These are phyloP conservation scores for Dendrobium catenatum DNA, from an alignment of 106 monocot genomes.

Conservation along the genomic window DNA sequence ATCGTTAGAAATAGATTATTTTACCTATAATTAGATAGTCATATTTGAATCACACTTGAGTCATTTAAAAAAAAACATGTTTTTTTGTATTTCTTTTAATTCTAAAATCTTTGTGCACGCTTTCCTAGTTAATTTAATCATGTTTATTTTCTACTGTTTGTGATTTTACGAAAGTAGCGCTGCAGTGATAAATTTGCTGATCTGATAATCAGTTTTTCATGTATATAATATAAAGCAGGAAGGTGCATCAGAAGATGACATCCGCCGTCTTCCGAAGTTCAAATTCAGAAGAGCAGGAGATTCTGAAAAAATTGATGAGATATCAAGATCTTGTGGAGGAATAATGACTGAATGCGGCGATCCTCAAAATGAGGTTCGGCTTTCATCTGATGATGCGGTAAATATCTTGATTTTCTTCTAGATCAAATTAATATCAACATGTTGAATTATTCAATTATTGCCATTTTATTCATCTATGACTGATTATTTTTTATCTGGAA, in stretches of 20 bases:
- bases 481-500: neutral
- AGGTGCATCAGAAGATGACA: constrained; percentile 39
- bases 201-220: neutral
- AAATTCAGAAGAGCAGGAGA: constrained; percentile 23
- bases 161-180: neutral
- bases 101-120: neutral
- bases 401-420: constrained; percentile 1
- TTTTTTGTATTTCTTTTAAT: neutral
- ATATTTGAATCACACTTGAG: neutral
- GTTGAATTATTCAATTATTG: neutral
- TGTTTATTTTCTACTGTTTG: neutral
- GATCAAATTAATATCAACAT: no score
- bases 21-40: no score
- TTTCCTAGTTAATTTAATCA: neutral
- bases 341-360: constrained; percentile 36
- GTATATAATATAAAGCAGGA: constrained; percentile 26
- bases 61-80: neutral
- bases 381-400: constrained; percentile 38
- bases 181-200: neutral
- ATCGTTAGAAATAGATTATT: no score
- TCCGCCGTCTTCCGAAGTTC: constrained; percentile 30
- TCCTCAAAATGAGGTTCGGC: constrained; percentile 18
- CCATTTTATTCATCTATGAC: neutral
- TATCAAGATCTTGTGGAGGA: constrained; percentile 22
- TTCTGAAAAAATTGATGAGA: constrained; percentile 21